Base-by-base conservation (phyloP, 495 filamentous ascomycete species). In the Xylaria acuta region DNA sequence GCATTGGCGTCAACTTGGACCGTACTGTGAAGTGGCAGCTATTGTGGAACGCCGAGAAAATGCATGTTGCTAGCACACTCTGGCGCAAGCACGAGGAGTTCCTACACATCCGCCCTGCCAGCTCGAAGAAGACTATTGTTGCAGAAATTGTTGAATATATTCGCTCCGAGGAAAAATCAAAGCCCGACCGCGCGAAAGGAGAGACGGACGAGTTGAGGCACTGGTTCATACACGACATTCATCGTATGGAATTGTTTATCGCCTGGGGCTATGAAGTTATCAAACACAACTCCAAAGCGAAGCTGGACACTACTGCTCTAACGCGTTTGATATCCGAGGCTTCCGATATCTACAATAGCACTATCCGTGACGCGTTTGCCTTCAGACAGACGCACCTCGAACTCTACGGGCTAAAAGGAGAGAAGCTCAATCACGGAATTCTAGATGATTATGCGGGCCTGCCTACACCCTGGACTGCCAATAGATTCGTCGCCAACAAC, bases 11-110 rank as follows among this genome's bases (percentile, higher is more conserved):
- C 45, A 77, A 81, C 36, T 74, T 98, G 18, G 88, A 92, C 60
- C 85, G 86, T 32, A 80, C 80, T 25, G 88, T 89, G 6, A 89
- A 88, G 75, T 99, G 94, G 95, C 85, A 90, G 71, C 79, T 99
- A 6, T 85, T 98, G n/a, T 93, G 91, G 87, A 90, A 92, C 75
- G 95, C 94, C 0, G 96, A 98, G 78, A 97, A 94, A 79, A 88
- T 97, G 75, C 90, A 90, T 49, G 92, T 94, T 41, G 95, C 94
- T n/a, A 87, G 87, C 56, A 86, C 88, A 45, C 86, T 98, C 72
- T 98, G 95, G 94, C 88, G 89, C 69, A 81, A 86, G 40, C 91
- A 96, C 75, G 90, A 96, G 73, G 75, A 85, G 7, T 87, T 86
- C 63, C 80, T 88, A 14, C 82, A 81, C 22, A 78, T 82, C 43